phyloP scores from a whole-genome alignment of 2,329 filamentous ascomycete genomes.

The Grosmannia serpens region DNA sequence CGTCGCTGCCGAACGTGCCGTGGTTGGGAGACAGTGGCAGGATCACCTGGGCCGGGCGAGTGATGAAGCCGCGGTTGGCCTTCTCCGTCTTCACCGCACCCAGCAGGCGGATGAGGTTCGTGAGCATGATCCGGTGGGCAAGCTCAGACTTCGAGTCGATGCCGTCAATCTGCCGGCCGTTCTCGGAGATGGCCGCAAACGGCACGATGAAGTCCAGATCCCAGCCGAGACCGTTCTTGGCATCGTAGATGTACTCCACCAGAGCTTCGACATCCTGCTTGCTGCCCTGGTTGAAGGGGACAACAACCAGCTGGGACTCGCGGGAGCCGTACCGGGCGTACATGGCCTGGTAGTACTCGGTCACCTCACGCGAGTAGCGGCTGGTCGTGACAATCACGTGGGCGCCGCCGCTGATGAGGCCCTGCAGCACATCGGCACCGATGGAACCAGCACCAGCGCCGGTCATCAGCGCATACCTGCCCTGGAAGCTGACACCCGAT shows the following conservation, averaged over 20 bases:
- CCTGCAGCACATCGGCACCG: slow-evolving; percentile 90
- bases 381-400: slow-evolving; percentile 96
- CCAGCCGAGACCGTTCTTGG: slow-evolving; percentile 95
- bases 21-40: slow-evolving; percentile 95
- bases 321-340: slow-evolving; percentile 89
- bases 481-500: slow-evolving; percentile 79
- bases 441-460: slow-evolving; percentile 96
- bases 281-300: slow-evolving; percentile 98
- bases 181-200: slow-evolving; percentile 95
- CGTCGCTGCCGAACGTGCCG: slow-evolving; percentile 95
- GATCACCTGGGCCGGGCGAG: slow-evolving; percentile 90
- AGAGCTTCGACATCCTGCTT: slow-evolving; percentile 95
- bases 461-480: slow-evolving; percentile 96
- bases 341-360: slow-evolving; percentile 98
- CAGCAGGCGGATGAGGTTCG: slow-evolving; percentile 84
- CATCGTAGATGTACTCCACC: slow-evolving; percentile 90
- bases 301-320: slow-evolving; percentile 92
- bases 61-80: slow-evolving; percentile 77
- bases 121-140: slow-evolving; percentile 97
- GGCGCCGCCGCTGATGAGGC: slow-evolving; percentile 89
- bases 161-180: slow-evolving; percentile 90
- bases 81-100: slow-evolving; percentile 89
- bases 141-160: slow-evolving; percentile 97
- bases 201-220: slow-evolving; percentile 93
- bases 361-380: slow-evolving; percentile 92